Evolutionary conservation across 2,329 filamentous ascomycete genomes (phyloP).

Genomic region (Coleophoma cylindrospora): DNA sequence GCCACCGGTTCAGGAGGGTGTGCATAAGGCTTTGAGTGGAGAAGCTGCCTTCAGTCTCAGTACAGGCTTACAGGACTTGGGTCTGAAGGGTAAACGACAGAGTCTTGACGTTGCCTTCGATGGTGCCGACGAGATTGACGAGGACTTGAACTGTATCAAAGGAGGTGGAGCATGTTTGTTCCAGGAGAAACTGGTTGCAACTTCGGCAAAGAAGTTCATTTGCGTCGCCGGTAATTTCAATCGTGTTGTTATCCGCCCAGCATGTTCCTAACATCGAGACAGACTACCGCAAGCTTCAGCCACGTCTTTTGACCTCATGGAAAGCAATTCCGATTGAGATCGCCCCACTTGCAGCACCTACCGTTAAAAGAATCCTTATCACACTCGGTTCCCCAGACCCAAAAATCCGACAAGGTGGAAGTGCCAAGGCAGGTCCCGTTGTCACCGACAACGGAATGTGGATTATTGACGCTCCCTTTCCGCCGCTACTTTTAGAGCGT

Average conservation of each 20-base stretch:
- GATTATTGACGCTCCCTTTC: constrained; percentile 90
- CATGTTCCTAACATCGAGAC: constrained; percentile 8
- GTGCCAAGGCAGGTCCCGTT: constrained; percentile 77
- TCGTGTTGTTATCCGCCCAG: neutral
- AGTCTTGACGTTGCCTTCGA: constrained; percentile 90
- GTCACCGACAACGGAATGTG: constrained; percentile 83
- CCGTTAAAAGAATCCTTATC: constrained; percentile 68
- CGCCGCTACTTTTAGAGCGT: constrained; percentile 60
- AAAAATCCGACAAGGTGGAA: constrained; percentile 64
- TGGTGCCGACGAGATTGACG: constrained; percentile 94
- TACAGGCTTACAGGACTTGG: constrained; percentile 25
- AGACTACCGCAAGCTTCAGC: constrained; percentile 88
- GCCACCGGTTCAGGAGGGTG: constrained; percentile 20
- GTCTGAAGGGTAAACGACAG: constrained; percentile 29
- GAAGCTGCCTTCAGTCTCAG: constrained; percentile 69
- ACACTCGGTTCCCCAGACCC: constrained; percentile 70
- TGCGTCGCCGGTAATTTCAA: constrained; percentile 69
- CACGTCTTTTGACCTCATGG: constrained; percentile 71
- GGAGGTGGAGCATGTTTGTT: constrained; percentile 96
- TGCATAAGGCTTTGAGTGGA: constrained; percentile 16
- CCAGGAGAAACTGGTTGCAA: constrained; percentile 94
- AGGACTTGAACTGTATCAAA: constrained; percentile 94
- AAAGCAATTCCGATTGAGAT: constrained; percentile 90
- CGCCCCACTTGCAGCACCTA: constrained; percentile 74
- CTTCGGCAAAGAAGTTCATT: constrained; percentile 78